A percentile compares a stretch with the other conserved stretches of the same genome.
Conservation (phyloP, 495 filamentous ascomycete genomes). For the Lophium mytilinum region DNA sequence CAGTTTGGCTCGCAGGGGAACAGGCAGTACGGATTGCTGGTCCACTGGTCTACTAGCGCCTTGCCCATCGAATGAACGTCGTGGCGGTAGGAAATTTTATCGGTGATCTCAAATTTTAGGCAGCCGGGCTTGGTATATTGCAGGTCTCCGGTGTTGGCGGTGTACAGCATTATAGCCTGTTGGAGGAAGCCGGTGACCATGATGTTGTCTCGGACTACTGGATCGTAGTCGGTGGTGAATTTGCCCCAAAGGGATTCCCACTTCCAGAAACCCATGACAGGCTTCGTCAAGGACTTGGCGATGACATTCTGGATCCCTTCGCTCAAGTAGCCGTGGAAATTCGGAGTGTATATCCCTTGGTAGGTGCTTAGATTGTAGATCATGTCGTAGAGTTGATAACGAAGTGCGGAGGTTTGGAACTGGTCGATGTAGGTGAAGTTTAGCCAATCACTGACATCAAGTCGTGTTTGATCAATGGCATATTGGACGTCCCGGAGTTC, state of each 20-base stretch:
- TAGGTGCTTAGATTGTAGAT: constrained; percentile 6
- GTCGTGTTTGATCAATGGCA: too few relatives aligned
- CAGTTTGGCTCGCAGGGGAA: constrained; percentile 17
- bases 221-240: constrained; percentile 8
- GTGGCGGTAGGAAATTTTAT: constrained; percentile 1
- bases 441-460: constrained; percentile 1
- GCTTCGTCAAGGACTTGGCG: constrained; percentile 10
- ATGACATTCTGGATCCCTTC: constrained; percentile 3
- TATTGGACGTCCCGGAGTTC: too few relatives aligned
- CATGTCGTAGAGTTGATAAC: constrained; percentile 11
- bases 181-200: constrained; percentile 14
- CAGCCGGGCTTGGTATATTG: constrained; percentile 7
- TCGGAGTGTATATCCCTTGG: constrained; percentile 13
- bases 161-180: constrained; percentile 4
- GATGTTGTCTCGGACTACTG: constrained; percentile 10
- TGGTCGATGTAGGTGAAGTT: constrained; percentile 14
- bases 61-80: constrained; percentile 7
- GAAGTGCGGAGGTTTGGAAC: constrained; percentile 12
- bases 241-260: constrained; percentile 15
- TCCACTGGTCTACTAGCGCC: constrained; percentile 2
- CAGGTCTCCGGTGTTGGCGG: constrained; percentile 9
- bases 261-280: constrained; percentile 13
- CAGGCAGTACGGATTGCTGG: constrained; percentile 8
- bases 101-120: constrained; percentile 6
- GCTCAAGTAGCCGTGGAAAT: constrained; percentile 14